A percentile compares a stretch with the other conserved stretches of the same genome.
Conservation (phyloP, 192 early-diverging fungal species). For the Glomus cerebriforme region DNA sequence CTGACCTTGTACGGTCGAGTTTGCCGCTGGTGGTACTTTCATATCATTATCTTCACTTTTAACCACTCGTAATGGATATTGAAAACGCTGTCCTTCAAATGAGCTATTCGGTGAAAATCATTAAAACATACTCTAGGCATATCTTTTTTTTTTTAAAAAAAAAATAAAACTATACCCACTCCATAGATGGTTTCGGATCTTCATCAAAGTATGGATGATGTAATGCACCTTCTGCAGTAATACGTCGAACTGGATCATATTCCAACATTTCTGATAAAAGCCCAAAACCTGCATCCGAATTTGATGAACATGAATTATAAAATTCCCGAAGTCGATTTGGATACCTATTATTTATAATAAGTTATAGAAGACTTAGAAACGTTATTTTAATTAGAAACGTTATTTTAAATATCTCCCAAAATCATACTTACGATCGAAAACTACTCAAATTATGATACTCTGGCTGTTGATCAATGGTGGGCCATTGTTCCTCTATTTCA, state of each 20-base stretch:
- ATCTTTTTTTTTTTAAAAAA: conserved; percentile 3
- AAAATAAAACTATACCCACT: conserved; percentile 42
- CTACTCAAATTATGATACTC: conserved; percentile 63
- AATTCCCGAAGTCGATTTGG: conserved; percentile 29
- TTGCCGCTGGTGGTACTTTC: conserved; percentile 31
- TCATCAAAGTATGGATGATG: conserved; percentile 90
- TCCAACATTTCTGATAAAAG: conserved; percentile 74
- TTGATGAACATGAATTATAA: conserved; percentile 49
- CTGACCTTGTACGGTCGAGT: neutral
- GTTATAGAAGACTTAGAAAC: too few species aligned
- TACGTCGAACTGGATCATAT: conserved; percentile 83
- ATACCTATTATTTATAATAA: neutral
- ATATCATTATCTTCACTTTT: conserved; percentile 62
- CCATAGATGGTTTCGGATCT: conserved; percentile 59
- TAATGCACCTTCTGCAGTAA: conserved; percentile 88
- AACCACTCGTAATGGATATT: conserved; percentile 55
- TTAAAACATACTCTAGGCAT: neutral
- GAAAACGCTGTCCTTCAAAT: conserved; percentile 48
- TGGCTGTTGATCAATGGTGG: conserved; percentile 70
- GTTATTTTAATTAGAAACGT: neutral
- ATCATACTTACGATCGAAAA: conserved; percentile 54
- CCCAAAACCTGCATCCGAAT: conserved; percentile 79
- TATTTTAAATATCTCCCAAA: neutral
- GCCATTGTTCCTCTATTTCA: conserved; percentile 72
- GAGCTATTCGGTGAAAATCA: conserved; percentile 32